Conservation (phyloP, 495 filamentous ascomycete genomes). For the Opeltia flavorubescens region DNA sequence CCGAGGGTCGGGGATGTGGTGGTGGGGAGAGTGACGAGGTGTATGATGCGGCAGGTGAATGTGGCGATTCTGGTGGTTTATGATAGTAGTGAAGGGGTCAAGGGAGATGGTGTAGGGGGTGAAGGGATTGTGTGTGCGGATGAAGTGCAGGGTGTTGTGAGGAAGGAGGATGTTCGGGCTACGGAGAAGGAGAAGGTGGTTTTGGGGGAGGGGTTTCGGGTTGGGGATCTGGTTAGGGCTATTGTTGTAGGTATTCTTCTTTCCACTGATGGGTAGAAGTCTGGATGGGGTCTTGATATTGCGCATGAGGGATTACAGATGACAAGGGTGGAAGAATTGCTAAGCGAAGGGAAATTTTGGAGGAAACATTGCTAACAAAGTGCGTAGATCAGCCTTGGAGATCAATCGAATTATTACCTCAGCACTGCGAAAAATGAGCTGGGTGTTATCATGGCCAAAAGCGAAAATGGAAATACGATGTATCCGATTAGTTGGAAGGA, state of each 20-base stretch:
- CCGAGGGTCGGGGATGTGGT: constrained; percentile 69
- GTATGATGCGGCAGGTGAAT: constrained; percentile 67
- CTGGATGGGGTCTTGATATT: neutral
- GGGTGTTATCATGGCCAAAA: constrained; percentile 87
- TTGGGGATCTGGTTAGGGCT: constrained; percentile 84
- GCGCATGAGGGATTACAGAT: no score
- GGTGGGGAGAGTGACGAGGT: constrained; percentile 71
- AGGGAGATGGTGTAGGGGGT: constrained; percentile 45
- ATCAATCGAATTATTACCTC: constrained; percentile 88
- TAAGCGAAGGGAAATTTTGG: no score
- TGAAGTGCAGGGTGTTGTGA: constrained; percentile 38
- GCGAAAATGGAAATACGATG: constrained; percentile 79
- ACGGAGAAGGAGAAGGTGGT: constrained; percentile 93
- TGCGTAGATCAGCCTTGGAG: constrained; percentile 68
- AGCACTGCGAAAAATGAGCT: constrained; percentile 80
- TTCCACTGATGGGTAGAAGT: neutral
- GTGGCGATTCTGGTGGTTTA: constrained; percentile 53
- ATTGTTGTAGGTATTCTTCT: constrained; percentile 48
- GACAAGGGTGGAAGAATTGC: no score
- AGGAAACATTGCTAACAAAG: neutral
- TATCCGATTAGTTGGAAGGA: constrained; percentile 90
- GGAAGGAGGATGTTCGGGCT: constrained; percentile 80
- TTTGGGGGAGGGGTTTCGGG: constrained; percentile 79
- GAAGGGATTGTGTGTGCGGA: constrained; percentile 39
- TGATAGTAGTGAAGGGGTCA: no score